These are phyloP conservation scores for Piper longum DNA, from an alignment of 164 flowering plant genomes.

Conservation along the genomic window DNA sequence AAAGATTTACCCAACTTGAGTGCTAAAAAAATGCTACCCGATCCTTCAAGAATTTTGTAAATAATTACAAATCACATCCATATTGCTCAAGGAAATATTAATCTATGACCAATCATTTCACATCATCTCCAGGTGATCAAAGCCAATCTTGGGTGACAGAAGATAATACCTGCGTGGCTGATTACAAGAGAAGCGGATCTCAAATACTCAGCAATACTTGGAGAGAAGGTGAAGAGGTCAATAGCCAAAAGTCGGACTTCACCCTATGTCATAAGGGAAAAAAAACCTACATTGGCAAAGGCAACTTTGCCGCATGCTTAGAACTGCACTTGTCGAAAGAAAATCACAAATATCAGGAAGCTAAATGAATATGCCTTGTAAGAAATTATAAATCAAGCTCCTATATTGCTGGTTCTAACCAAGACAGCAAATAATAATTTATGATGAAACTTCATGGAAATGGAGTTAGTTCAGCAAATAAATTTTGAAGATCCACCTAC, in stretches of 20 bases:
- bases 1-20: constrained; percentile 60
- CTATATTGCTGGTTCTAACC: no score
- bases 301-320: no score
- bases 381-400: no score
- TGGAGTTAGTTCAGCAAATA: no score
- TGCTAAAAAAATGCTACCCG: constrained; percentile 96
- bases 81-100: not conserved
- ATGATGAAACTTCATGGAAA: no score
- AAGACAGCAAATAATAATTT: no score
- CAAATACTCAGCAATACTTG: constrained; percentile 63
- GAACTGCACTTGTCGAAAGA: no score
- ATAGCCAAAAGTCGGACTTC: constrained; percentile 48
- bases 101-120: not conserved
- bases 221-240: constrained; percentile 70
- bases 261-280: constrained; percentile 28
- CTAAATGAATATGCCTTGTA: no score
- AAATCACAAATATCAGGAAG: no score
- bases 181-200: constrained; percentile 69
- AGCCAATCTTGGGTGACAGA: not conserved
- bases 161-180: constrained; percentile 68
- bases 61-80: not conserved
- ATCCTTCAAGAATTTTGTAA: constrained; percentile 32
- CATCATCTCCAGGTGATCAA: not conserved
- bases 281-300: not conserved
- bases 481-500: no score